A percentile compares a stretch with the other conserved stretches of the same genome.
These are phyloP conservation scores for Lepidium aucheri DNA, from an alignment of 345 rosid genomes.

Conservation along the genomic window DNA sequence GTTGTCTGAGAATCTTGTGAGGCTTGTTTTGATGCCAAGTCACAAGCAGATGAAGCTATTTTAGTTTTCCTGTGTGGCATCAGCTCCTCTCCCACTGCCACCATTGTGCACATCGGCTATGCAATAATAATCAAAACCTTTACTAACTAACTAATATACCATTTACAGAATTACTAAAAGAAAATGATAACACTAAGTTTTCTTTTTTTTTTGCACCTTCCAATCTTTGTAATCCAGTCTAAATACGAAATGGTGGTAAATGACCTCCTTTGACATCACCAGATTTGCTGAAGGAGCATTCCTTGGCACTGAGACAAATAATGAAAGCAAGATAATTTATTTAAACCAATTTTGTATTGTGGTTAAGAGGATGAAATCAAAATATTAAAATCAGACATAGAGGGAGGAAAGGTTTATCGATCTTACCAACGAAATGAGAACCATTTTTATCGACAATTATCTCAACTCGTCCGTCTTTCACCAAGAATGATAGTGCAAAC, in stretches of 20 bases:
- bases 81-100: conserved; percentile 56
- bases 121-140: background rate
- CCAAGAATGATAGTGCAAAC: conserved; percentile 79
- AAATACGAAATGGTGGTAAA: conserved; percentile 62
- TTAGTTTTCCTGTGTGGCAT: conserved; percentile 44
- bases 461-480: conserved; percentile 76
- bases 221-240: conserved; percentile 75
- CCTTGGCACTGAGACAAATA: conserved; percentile 42
- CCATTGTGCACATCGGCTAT: conserved; percentile 43
- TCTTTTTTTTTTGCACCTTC: conserved; percentile 43
- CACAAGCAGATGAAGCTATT: conserved; percentile 3
- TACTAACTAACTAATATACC: background rate
- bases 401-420: background rate
- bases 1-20: conserved; percentile 32
- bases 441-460: conserved; percentile 45
- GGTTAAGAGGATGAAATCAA: background rate
- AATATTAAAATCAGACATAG: background rate
- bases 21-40: conserved; percentile 15
- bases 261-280: conserved; percentile 45
- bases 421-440: conserved; percentile 59
- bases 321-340: background rate
- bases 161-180: background rate
- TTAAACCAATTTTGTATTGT: conserved; percentile 10
- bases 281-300: conserved; percentile 60
- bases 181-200: background rate